phyloP scores from a whole-genome alignment of 768 basidiomycete species.

The Naganishia randhawae region DNA sequence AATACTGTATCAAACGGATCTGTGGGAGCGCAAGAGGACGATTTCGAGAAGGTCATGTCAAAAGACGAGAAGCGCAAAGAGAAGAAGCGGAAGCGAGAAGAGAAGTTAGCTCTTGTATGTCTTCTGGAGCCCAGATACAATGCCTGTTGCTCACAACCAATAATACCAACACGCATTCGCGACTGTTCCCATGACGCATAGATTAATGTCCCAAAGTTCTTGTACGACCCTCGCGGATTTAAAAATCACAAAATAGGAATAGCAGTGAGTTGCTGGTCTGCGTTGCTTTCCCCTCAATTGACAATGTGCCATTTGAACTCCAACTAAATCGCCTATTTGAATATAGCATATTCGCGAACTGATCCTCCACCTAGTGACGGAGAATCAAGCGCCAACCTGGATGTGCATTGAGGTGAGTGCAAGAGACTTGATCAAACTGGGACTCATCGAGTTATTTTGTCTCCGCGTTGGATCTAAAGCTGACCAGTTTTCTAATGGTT shows the following conservation, averaged over 20 bases:
- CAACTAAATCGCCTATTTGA: background rate
- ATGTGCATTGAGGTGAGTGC: slow-evolving; percentile 69
- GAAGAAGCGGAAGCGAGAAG: slow-evolving; percentile 58
- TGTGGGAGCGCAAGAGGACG: slow-evolving; percentile 26
- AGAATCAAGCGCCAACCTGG: slow-evolving; percentile 82
- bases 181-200: background rate
- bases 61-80: slow-evolving; percentile 45
- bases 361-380: slow-evolving; percentile 72
- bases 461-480: background rate
- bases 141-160: slow-evolving; percentile 26
- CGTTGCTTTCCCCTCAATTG: background rate
- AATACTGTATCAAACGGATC: background rate
- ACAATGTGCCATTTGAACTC: slow-evolving; percentile 9
- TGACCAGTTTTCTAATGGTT: slow-evolving; percentile 19
- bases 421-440: background rate
- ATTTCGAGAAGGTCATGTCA: slow-evolving; percentile 42
- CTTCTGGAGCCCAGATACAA: slow-evolving; percentile 60
- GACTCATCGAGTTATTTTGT: background rate
- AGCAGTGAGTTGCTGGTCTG: background rate
- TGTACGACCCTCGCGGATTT: slow-evolving; percentile 17
- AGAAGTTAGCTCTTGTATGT: slow-evolving; percentile 68
- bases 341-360: slow-evolving; percentile 81
- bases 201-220: slow-evolving; percentile 28
- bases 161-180: background rate
- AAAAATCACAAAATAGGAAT: slow-evolving; percentile 30